Base-by-base conservation (phyloP, 192 early-diverging fungal species). In the Rhizoclosmatium sp. region DNA sequence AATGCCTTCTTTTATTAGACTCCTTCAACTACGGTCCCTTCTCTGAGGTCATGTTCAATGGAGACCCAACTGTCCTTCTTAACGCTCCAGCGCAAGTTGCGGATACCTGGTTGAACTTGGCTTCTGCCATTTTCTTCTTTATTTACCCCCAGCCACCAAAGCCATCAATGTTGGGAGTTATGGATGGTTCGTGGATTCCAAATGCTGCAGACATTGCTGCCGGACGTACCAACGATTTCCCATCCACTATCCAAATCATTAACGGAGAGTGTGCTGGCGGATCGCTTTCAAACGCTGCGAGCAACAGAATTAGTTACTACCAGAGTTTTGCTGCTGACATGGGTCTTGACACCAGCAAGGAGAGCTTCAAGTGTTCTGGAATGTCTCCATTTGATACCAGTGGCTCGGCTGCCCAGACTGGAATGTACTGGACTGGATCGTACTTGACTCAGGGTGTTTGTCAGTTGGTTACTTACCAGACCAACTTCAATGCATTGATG, bases 201-300 rank as follows among this genome's bases (percentile, higher is more conserved):
- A 67, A 49, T 46, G 75, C 75, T 19, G 62, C 62, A 10, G 75
- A 77, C 51, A 68, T 68, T 46, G 49, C 64, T 14, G 64, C 64
- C 2, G 65, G 65, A 19, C 62, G 62, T 19, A 58, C 48, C 46
- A 77, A 77, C 51, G 40, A 49, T 31, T 77, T 77, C 51, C 64
- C 75, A 40, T 45, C 64, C 45, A 77, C 75, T 23, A 77, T 77
- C 65, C 64, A 77, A 59, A 77, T 77, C 65, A 77, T 77, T 41
- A 77, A 77, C 75, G 65, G 75, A 14, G 75, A 77, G 42, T 77
- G 75, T 41, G 64, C 47, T 10, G 75, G 65, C 10, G 5, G 16
- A 5, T 56, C 47, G 7, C 1, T 56, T 41, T 47, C 42, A 42
- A 44, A 19, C 47, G 66, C 66, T 46, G 66, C 66, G 9, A 14